Base-by-base conservation (phyloP, 371 early-diverging fungal genomes). In the Chytridium lagenaria region DNA sequence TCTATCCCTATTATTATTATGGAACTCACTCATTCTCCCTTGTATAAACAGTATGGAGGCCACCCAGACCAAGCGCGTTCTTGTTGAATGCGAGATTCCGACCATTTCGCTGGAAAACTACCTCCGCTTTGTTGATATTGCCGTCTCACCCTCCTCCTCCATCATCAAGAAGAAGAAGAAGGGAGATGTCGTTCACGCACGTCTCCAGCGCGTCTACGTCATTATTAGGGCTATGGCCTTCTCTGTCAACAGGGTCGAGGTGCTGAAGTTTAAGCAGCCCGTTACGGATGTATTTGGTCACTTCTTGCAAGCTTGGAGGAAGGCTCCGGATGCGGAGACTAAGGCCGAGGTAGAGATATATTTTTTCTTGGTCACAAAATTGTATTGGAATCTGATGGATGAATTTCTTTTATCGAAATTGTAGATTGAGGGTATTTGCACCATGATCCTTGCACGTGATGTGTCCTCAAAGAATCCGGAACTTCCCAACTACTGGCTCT, bases 141-240 rank as follows among this genome's bases (percentile, higher is more conserved):
- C 57, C 0, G 31, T 59, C 22, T 40, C 67, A 22, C 12, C 38
- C 1, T n/a, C 64, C n/a, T 66, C 72, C 15, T 39, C 66, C 22
- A 37, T 72, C 50, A 19, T 61, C 5, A 61, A 36, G 15, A 38
- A 38, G 36, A 64, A 51, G 55, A 72, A 72, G 67, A 72, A 72
- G 5, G 72, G 67, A 16, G 50, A 49, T 15, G 38, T 34, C n/a
- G 22, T 50, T 5, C 65, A 33, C 28, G 38, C 51, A 3, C 63
- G 63, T 16, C 36, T 61, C 19, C 23, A 34, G 36, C 15, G 63
- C 7, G 7, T 7, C 63, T 61, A 61, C 63, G 12, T 15, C 3
- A 34, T 31, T 16, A 19, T 61, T 16, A 3, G 63, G 7, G 63
- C 63, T 7, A 61, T 61, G 36, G 36, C 38, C 36, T 61, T 61